Conservation (phyloP, 1,284 basidiomycete species). For the Porodaedalea pini region DNA sequence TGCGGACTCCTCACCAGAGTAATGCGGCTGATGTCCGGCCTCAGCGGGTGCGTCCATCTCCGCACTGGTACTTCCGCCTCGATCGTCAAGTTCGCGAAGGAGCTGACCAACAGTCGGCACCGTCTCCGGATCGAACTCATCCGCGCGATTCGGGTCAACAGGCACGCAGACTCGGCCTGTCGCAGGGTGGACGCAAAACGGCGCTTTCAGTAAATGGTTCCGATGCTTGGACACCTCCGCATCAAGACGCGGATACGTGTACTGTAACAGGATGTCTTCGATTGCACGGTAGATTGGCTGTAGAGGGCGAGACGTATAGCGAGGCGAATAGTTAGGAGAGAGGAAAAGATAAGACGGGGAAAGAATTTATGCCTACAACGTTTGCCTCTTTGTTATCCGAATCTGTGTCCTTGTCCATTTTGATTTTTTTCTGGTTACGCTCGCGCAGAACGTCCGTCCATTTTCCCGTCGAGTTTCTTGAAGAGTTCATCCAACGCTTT, state of each 20-base stretch:
- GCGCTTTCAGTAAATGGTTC: constrained; percentile 97
- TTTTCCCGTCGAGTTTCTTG: constrained; percentile 58
- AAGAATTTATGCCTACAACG: not conserved
- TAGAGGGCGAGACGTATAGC: too few relatives aligned
- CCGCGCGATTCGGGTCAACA: constrained; percentile 74
- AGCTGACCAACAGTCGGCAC: constrained; percentile 89
- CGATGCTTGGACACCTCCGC: constrained; percentile 96
- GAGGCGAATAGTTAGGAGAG: too few relatives aligned
- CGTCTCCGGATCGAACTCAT: constrained; percentile 79
- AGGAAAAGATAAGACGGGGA: not conserved
- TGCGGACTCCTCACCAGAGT: constrained; percentile 40
- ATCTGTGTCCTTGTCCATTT: constrained; percentile 11
- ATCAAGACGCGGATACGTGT: constrained; percentile 95
- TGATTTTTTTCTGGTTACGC: constrained; percentile 16
- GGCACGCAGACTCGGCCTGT: constrained; percentile 97
- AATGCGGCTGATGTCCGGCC: constrained; percentile 36
- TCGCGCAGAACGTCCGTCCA: constrained; percentile 64
- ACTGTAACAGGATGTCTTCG: constrained; percentile 90
- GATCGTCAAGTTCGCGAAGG: constrained; percentile 70
- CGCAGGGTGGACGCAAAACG: constrained; percentile 95
- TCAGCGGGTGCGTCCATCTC: constrained; percentile 26
- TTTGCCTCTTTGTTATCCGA: not conserved
- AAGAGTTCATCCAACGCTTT: constrained; percentile 58
- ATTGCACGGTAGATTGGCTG: constrained; percentile 38
- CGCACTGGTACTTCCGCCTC: constrained; percentile 33